Evolutionary conservation across 495 filamentous ascomycete species (phyloP).

Genomic region (Haplographium delicatum): DNA sequence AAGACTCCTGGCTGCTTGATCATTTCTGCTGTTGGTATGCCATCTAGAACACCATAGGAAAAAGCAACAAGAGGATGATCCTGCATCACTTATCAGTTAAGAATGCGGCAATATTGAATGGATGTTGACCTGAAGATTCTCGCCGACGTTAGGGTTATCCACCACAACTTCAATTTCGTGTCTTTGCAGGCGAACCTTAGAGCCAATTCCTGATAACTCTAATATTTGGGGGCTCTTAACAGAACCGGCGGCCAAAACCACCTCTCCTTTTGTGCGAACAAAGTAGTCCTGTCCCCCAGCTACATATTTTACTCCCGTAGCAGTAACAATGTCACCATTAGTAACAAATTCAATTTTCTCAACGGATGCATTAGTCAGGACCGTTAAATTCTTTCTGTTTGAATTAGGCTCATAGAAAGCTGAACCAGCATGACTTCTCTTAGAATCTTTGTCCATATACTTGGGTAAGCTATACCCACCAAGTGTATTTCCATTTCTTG

Average conservation of each 20-base stretch:
- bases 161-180: neutral
- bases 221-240: neutral
- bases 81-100: neutral
- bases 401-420: slow-evolving; percentile 2
- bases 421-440: slow-evolving; percentile 9
- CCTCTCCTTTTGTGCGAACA: neutral
- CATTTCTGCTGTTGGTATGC: neutral
- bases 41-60: neutral
- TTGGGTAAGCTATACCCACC: no score
- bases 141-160: neutral
- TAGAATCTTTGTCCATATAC: no score
- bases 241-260: neutral
- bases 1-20: neutral
- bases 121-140: neutral
- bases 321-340: no score
- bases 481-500: neutral
- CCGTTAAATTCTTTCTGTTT: slow-evolving; percentile 19
- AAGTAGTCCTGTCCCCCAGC: neutral
- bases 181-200: neutral
- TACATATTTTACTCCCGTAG: neutral
- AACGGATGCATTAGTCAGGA: neutral
- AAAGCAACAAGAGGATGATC: neutral
- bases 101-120: neutral
- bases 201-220: neutral
- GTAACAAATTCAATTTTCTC: no score